A percentile compares a stretch with the other conserved stretches of the same genome.
phyloP scores from a whole-genome alignment of 2,329 filamentous ascomycete species.

The Microsporum audouinii region DNA sequence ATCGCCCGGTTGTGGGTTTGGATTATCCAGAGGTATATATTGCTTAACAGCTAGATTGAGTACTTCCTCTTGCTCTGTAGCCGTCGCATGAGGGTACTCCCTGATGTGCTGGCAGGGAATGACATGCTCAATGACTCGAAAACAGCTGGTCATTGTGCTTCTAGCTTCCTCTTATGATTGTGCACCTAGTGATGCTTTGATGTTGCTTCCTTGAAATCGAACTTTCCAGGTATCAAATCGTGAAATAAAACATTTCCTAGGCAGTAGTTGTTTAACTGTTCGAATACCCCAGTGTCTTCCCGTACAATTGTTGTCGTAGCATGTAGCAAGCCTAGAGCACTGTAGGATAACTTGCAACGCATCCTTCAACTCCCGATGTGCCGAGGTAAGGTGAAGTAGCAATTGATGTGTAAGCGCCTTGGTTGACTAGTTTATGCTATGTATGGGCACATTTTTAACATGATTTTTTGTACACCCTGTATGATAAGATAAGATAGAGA shows the following conservation, averaged over 20 bases:
- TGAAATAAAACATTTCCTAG: too few species aligned
- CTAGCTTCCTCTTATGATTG: neutral
- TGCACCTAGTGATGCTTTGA: neutral
- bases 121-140: conserved; percentile 58
- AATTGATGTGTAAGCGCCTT: too few species aligned
- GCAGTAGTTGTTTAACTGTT: neutral
- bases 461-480: too few species aligned
- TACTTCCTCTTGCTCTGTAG: conserved; percentile 60
- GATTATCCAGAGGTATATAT: conserved; percentile 66
- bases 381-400: neutral
- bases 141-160: conserved; percentile 16
- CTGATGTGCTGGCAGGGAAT: conserved; percentile 67
- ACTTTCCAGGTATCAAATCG: neutral
- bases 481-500: too few species aligned
- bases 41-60: conserved; percentile 72
- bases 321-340: neutral
- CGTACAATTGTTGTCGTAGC: neutral
- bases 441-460: too few species aligned
- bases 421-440: too few species aligned
- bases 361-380: neutral
- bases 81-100: conserved; percentile 65
- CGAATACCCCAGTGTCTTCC: neutral
- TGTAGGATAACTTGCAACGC: neutral
- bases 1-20: conserved; percentile 57
- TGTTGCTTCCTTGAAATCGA: neutral